Percentiles rank a stretch among this genome's conserved stretches.
These are phyloP conservation scores for Polysphondylium violaceum DNA, from an alignment of 78 protist genomes.

Conservation along the genomic window DNA sequence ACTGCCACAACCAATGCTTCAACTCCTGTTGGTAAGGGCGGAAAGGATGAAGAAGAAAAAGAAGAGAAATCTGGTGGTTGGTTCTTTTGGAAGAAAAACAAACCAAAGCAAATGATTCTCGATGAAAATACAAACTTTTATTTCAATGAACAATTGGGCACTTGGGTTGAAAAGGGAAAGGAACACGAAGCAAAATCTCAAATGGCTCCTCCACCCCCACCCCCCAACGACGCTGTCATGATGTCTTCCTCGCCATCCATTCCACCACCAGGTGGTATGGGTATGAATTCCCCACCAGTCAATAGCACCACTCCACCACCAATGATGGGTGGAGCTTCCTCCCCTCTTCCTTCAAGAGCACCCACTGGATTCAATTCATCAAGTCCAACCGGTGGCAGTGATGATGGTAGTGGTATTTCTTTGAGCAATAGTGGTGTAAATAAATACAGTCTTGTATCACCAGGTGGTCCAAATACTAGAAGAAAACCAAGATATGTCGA, in stretches of 20 bases:
- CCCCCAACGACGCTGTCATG: slow-evolving; percentile 14
- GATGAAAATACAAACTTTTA: slow-evolving; percentile 16
- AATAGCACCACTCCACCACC: background rate
- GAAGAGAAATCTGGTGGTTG: slow-evolving; percentile 10
- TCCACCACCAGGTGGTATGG: slow-evolving; percentile 38
- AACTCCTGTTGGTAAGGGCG: too few relatives aligned
- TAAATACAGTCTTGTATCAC: slow-evolving; percentile 45
- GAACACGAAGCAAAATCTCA: slow-evolving; percentile 29
- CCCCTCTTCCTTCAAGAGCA: background rate
- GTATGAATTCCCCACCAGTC: background rate
- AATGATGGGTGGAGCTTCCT: background rate
- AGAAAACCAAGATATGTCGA: slow-evolving; percentile 78
- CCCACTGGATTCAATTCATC: background rate
- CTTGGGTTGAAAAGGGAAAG: slow-evolving; percentile 73
- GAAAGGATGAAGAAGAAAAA: background rate
- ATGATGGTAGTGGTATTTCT: background rate
- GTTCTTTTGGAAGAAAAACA: slow-evolving; percentile 19
- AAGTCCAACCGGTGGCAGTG: background rate
- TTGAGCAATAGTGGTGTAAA: slow-evolving; percentile 11
- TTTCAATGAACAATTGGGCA: slow-evolving; percentile 33
- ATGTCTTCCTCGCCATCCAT: slow-evolving; percentile 5
- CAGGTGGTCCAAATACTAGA: slow-evolving; percentile 18
- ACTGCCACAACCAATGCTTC: background rate
- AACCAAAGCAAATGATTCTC: slow-evolving; percentile 38
- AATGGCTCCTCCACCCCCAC: slow-evolving; percentile 40